A percentile compares a stretch with the other conserved stretches of the same genome.
These are phyloP conservation scores for Skeletonema menzelii DNA, from an alignment of 108 stramenopile species.

Conservation along the genomic window DNA sequence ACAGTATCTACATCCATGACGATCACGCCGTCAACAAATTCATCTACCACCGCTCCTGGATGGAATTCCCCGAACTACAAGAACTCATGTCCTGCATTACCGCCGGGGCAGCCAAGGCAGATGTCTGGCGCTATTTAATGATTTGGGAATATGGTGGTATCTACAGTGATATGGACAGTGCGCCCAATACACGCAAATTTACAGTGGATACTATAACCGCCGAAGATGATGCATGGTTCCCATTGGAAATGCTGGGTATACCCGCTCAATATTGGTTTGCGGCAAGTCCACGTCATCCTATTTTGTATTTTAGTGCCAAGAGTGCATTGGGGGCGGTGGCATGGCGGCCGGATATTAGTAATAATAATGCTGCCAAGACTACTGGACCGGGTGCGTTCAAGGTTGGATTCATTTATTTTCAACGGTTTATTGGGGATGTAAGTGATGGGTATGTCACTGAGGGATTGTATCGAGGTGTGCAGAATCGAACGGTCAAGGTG, in stretches of 20 bases:
- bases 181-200: conserved; percentile 48
- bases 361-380: conserved; percentile 22
- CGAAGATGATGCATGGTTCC: conserved; percentile 64
- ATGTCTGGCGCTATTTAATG: conserved; percentile 61
- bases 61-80: conserved; percentile 61
- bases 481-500: conserved; percentile 22
- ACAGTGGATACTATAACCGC: conserved; percentile 22
- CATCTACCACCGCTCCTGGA: conserved; percentile 38
- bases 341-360: conserved; percentile 1
- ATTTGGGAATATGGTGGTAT: conserved; percentile 70
- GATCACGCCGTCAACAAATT: conserved; percentile 64
- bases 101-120: conserved; percentile 55
- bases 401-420: conserved; percentile 15
- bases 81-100: conserved; percentile 44
- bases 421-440: background rate
- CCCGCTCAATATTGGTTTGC: conserved; percentile 70
- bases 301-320: conserved; percentile 49
- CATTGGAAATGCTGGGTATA: conserved; percentile 48
- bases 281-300: conserved; percentile 59
- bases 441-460: conserved; percentile 11
- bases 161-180: conserved; percentile 64
- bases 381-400: conserved; percentile 37
- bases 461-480: conserved; percentile 19
- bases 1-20: conserved; percentile 67
- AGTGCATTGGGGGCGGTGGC: conserved; percentile 22